Evolutionary conservation across 176 grass and related monocot species (phyloP).

Genomic region (Cocos nucifera): DNA sequence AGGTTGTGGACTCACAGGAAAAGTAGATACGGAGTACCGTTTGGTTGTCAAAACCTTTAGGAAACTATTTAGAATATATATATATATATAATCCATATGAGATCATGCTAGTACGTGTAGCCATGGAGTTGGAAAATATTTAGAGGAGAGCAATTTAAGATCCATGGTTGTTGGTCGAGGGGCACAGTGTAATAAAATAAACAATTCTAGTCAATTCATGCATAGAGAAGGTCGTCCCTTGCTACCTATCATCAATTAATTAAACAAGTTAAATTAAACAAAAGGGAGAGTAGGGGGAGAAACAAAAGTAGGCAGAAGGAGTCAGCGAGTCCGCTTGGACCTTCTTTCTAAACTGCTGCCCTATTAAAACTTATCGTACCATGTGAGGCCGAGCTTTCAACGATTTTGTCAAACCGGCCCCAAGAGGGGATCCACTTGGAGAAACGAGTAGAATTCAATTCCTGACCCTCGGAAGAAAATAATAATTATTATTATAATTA

Average conservation of each 20-base stretch:
- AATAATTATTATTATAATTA: too few species aligned
- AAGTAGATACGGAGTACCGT: too few species aligned
- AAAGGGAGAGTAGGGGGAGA: neutral
- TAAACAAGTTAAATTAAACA: neutral
- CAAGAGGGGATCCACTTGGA: slow-evolving; percentile 14
- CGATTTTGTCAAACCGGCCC: slow-evolving; percentile 48
- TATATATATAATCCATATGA: too few species aligned
- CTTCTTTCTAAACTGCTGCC: neutral
- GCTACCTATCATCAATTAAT: neutral
- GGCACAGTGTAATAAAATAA: slow-evolving; percentile 17
- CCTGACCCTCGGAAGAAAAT: neutral
- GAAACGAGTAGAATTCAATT: too few species aligned
- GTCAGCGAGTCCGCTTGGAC: neutral
- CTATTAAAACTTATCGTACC: neutral
- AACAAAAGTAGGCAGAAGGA: neutral
- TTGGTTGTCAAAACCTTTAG: too few species aligned
- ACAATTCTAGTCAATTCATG: slow-evolving; percentile 35
- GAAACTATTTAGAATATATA: too few species aligned
- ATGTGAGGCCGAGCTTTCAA: slow-evolving; percentile 40
- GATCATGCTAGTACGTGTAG: too few species aligned
- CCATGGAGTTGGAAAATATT: too few species aligned
- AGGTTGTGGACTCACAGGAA: too few species aligned
- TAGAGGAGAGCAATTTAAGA: neutral
- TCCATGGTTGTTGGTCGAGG: slow-evolving; percentile 37
- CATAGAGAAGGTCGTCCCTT: slow-evolving; percentile 7